These are phyloP conservation scores for Chaetomium sp. DNA, from an alignment of 2,329 filamentous ascomycete genomes.

Conservation along the genomic window DNA sequence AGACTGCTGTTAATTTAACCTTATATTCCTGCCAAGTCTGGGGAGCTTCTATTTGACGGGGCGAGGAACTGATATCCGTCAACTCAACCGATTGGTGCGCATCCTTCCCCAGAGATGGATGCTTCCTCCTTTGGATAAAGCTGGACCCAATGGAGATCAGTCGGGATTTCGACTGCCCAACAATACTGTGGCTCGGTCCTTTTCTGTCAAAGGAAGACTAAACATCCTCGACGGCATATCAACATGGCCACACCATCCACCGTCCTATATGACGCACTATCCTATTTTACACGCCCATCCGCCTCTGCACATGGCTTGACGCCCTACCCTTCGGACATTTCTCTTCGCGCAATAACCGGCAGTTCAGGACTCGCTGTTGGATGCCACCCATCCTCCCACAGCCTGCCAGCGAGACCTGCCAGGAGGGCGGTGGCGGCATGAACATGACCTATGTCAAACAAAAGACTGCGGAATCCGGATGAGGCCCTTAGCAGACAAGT, in stretches of 20 bases:
- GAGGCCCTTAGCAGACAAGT: too few relatives aligned
- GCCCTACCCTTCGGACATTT: background rate
- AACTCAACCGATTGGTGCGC: conserved; percentile 16
- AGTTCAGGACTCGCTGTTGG: background rate
- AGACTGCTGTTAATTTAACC: conserved; percentile 7
- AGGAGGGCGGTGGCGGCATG: too few relatives aligned
- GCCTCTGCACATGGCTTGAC: background rate
- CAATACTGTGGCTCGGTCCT: background rate
- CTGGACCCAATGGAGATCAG: background rate
- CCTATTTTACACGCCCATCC: background rate
- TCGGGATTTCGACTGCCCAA: conserved; percentile 10
- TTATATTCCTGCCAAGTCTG: conserved; percentile 21
- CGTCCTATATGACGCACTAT: background rate
- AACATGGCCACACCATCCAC: background rate
- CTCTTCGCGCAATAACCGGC: background rate
- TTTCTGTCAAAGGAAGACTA: background rate
- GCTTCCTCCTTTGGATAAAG: conserved; percentile 17
- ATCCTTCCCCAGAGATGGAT: background rate
- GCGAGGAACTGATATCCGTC: conserved; percentile 2
- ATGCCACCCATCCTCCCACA: background rate
- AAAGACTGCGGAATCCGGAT: too few relatives aligned
- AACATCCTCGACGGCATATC: conserved; percentile 6
- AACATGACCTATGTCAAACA: too few relatives aligned
- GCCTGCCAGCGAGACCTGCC: too few relatives aligned
- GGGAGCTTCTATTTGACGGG: conserved; percentile 16